phyloP scores from a whole-genome alignment of 345 rosid genomes.

The thale cress (Arabidopsis thaliana) region TAIR10.1 NC_003076.8:18296501-18297000 shows the following conservation, averaged over 20 bases:
- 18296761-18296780: not conserved
- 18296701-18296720: constrained; percentile 1
- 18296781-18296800: not conserved
- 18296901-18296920: not conserved
- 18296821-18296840: not conserved
- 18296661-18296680: not conserved
- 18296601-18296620: no score
- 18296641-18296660: not conserved
- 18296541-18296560: no score
- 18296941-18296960: no score
- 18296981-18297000: constrained; percentile 11
- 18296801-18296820: constrained; percentile 1
- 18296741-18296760: not conserved
- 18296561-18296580: no score
- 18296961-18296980: not conserved
- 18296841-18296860: not conserved
- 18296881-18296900: not conserved
- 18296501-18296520: no score
- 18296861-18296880: not conserved
- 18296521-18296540: no score
- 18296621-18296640: not conserved
- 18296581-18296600: no score
- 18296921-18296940: no score
- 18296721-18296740: not conserved
- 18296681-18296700: not conserved